Evolutionary conservation across 1,284 basidiomycete species (phyloP), one percentile per base, ranked within the genome.

Genomic region (Xerocomus nothofagi): DNA sequence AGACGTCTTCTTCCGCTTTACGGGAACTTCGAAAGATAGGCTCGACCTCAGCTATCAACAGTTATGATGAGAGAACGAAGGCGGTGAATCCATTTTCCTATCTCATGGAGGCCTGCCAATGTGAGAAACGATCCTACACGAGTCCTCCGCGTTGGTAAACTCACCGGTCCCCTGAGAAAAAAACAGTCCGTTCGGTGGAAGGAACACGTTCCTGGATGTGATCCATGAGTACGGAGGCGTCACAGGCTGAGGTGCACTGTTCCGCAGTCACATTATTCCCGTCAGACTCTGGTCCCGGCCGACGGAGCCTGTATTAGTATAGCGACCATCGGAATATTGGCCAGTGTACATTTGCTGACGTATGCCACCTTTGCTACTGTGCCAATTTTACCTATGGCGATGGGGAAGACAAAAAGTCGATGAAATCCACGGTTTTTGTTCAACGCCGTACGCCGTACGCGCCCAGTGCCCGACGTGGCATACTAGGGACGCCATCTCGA

Each of bases 151-250:
- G 31, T 24, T 33, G 54, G 15, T 27, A 20, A 21, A 47, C 11
- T 18, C 27, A 44, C 30, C 38, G n/a, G 17, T 37, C 44, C 14
- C 42, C 21, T 20, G 18, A 21, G 24, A n/a, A n/a, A n/a, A n/a
- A n/a, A n/a, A n/a, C 45, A 18, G 27, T 31, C 17, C 27, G 43
- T 34, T 56, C 12, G 26, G 6, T 21, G 41, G 39, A 26, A 20
- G 9, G 24, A 44, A 31, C 17, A 15, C 18, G 47, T 47, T 40
- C 53, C 59, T 57, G 37, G 33, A 12, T 34, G 40, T 57, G 53
- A 54, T 64, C 59, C 63, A 49, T 62, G 44, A 11, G 17, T 17
- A 42, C 39, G 32, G 42, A 27, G 18, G 37, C 31, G 18, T 49
- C 39, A 46, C 36, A 23, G 32, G 14, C 27, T 36, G 23, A 41